Conservation (phyloP, 139 green algal genomes). For the Edaphochlamys debaryana region DNA sequence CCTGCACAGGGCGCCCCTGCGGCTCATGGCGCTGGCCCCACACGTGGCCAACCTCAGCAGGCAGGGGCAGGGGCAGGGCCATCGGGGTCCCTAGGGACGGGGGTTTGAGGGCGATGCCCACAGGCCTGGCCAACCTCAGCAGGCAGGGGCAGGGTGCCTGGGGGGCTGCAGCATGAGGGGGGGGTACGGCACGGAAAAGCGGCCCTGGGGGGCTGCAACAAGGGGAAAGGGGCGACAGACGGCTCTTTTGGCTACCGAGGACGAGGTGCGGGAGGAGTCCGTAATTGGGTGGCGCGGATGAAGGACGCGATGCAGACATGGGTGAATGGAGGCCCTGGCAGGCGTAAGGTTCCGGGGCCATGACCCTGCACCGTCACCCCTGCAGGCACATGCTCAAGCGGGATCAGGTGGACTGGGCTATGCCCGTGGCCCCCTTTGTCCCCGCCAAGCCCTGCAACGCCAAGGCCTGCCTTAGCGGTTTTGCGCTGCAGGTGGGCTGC, state of each 20-base stretch:
- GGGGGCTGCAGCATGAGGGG: too few relatives aligned
- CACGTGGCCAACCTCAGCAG: conserved; percentile 44
- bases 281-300: too few relatives aligned
- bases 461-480: conserved; percentile 19
- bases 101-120: conserved; percentile 32
- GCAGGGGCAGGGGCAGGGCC: background rate
- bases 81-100: too few relatives aligned
- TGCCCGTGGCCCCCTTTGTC: conserved; percentile 21
- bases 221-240: too few relatives aligned
- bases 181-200: too few relatives aligned
- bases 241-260: too few relatives aligned
- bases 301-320: too few relatives aligned
- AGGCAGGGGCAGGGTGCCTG: conserved; percentile 1
- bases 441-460: background rate
- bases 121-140: conserved; percentile 37
- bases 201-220: too few relatives aligned
- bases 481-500: conserved; percentile 17
- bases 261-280: too few relatives aligned
- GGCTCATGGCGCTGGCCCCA: conserved; percentile 29
- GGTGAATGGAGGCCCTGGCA: too few relatives aligned
- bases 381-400: conserved; percentile 28
- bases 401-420: conserved; percentile 18
- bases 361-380: too few relatives aligned
- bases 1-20: background rate
- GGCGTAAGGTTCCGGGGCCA: too few relatives aligned